Evolutionary conservation across 345 rosid genomes (phyloP), one percentile per base, ranked within the genome.

Genomic region (Gossypium australe): DNA sequence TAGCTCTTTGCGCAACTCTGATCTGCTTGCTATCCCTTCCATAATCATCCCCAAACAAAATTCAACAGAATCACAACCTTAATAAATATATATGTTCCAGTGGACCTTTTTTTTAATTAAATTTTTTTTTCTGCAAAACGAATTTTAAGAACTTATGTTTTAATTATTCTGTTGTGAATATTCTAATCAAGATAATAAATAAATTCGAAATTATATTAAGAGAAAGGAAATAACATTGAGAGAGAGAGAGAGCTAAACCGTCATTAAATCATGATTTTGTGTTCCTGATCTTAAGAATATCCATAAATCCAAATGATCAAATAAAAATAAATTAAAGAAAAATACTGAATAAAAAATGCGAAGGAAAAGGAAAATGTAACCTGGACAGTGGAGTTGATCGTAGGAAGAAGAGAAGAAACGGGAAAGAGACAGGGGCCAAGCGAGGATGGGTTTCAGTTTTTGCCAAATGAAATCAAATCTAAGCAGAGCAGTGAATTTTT

Each of bases 1-100:
- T 58, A 87, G 92, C 78, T 95, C 98, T 82, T 88, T 89, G 62
- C 85, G 88, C 66, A 84, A 43, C 74, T 80, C 81, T 20, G 88
- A 80, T 78, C 87, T 82, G 38, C 79, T 80, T 4, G 81, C 58
- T 63, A 78, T 27, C 67, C 81, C 84, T 34, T 79, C 86, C 89
- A 85, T 85, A 7, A 4, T 59, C 44, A 24, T 67, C 29, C 20
- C 43, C 72, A 52, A 47, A 48, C 62, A 58, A 58, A 58, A 58
- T 58, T 58, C 34, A 58, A 58, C 62, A 58, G 62, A 57, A 65
- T 44, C 27, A 65, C 70, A 57, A 57, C 29, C 61, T 57, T 57
- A 57, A 57, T 8, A 24, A 59, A 59, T 59, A 59, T 24, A 59
- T 11, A 59, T 59, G 34, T 59, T 59, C 63, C 63, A 11, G 38